phyloP scores from a whole-genome alignment of 2,329 filamentous ascomycete genomes.

The Byssochlamys sp. region DNA sequence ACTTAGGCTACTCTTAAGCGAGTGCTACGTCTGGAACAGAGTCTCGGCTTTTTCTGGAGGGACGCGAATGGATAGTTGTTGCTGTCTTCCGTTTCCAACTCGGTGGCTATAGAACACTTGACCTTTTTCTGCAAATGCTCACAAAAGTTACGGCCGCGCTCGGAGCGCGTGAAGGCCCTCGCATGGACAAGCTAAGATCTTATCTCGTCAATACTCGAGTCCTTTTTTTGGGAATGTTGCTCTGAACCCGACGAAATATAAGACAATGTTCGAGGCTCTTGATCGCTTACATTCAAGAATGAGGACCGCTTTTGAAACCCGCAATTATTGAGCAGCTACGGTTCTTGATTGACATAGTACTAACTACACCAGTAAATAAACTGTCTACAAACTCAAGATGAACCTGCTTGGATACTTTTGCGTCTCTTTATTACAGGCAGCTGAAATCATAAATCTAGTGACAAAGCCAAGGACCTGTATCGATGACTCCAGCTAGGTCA shows the following conservation, averaged over 20 bases:
- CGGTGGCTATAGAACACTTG: neutral
- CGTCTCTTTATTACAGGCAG: too few relatives aligned
- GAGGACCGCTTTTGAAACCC: too few relatives aligned
- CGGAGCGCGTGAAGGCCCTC: neutral
- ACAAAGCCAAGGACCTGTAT: neutral
- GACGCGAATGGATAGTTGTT: neutral
- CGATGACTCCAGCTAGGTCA: neutral
- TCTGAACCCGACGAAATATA: neutral
- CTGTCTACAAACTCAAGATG: too few relatives aligned
- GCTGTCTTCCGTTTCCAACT: neutral
- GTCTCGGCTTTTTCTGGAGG: neutral
- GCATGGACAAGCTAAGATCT: neutral
- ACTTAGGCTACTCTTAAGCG: neutral
- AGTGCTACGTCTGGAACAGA: neutral
- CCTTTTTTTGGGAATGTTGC: neutral
- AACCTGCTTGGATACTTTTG: too few relatives aligned
- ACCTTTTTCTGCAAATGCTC: neutral
- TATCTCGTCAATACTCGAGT: neutral
- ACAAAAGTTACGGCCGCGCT: neutral
- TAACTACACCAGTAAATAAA: too few relatives aligned
- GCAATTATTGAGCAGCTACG: too few relatives aligned
- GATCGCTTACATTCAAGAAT: too few relatives aligned
- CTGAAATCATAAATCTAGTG: too few relatives aligned
- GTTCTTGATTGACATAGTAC: too few relatives aligned
- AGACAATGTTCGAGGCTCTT: too few relatives aligned